These are phyloP conservation scores for Boechera divaricarpa DNA, from an alignment of 345 rosid species.

Conservation along the genomic window DNA sequence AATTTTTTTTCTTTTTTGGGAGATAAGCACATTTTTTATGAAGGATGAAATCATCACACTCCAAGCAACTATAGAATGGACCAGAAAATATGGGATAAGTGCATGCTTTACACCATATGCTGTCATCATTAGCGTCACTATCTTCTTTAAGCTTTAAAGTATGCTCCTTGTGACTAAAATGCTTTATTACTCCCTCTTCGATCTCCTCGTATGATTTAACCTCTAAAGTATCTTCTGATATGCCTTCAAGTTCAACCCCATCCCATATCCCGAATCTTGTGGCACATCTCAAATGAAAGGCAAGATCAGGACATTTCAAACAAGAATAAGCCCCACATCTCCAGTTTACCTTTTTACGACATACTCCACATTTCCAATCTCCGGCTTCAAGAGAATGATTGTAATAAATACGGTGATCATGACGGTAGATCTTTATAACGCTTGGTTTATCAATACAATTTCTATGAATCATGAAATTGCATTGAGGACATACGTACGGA, in stretches of 20 bases:
- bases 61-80: too few species aligned
- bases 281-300: not conserved
- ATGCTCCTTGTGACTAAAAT: not conserved
- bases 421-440: not conserved
- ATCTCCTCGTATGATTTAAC: not conserved
- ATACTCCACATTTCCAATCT: conserved; percentile 4
- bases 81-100: too few species aligned
- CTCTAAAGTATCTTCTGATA: not conserved
- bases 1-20: too few species aligned
- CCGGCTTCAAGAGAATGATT: not conserved
- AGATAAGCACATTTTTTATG: too few species aligned
- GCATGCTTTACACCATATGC: too few species aligned
- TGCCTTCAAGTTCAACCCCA: not conserved
- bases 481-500: conserved; percentile 15
- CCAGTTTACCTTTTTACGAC: not conserved
- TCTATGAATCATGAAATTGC: conserved; percentile 7
- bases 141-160: not conserved
- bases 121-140: too few species aligned
- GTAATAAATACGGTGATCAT: not conserved
- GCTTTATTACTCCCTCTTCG: not conserved
- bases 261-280: not conserved
- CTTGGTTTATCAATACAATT: not conserved
- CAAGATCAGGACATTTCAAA: not conserved
- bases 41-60: too few species aligned
- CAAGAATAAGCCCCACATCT: conserved; percentile 14